Evolutionary conservation across 805 yeast species (phyloP), one percentile per base, ranked within the genome.

Genomic region (Pichia heedii): DNA sequence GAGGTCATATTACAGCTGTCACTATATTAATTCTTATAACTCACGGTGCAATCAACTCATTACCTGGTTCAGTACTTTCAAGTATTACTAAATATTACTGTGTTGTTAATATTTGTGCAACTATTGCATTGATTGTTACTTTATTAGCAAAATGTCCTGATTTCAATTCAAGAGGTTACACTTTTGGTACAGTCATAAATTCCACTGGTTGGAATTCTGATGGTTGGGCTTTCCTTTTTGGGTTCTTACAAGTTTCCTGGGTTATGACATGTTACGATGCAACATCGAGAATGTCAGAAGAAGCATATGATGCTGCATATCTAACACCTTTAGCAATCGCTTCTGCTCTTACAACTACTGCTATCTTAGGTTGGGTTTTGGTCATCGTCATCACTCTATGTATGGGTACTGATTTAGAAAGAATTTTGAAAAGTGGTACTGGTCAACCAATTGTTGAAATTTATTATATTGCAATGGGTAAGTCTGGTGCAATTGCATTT

Each of bases 311-410:
- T 47, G 81, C 84, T 19, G 74, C 74, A 12, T 64, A 61, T 44
- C 65, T 71, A 32, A 76, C 79, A 7, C 84, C 84, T 18, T 57
- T 71, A 46, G 84, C 84, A 11, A 77, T 79, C 40, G 67, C 76
- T 8, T 64, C 74, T 11, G 77, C 81, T 18, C 67, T 75, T 40
- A 54, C 68, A 12, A 66, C 69, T 5, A 73, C 79, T 40, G 71
- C 75, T 54, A 44, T 70, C 30, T 53, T 73, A 33, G 79, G 79
- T 19, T 73, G 76, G 71, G 55, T 67, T 42, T 63, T 74, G 37
- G 63, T 69, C 45, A 63, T 75, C 46, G 76, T 72, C 22, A 66
- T 69, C 47, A 66, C 70, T 39, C 66, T 74, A 36, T 62, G 68
- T 46, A 70, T 74, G 61, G 65, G 67, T 42, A 60, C 68, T 39